Conservation (phyloP, 1,139 yeast genomes). For the Casaregolazyma lundiana region DNA sequence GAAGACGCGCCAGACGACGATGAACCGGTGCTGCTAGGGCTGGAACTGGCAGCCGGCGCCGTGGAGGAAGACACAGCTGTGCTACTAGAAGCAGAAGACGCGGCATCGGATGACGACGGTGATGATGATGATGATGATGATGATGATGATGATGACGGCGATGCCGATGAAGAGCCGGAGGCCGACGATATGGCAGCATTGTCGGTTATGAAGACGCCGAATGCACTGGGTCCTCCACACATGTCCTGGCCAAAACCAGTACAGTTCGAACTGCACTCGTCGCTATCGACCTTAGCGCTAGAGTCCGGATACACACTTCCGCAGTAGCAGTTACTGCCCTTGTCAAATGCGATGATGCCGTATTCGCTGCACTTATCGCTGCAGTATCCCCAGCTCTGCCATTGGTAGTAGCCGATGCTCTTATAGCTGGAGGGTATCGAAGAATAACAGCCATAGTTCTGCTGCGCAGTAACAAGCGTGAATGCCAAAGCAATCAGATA, state of each 20-base stretch:
- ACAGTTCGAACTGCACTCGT: slow-evolving; percentile 46
- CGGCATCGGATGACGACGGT: slow-evolving; percentile 22
- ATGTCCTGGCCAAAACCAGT: slow-evolving; percentile 45
- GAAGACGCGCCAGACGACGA: slow-evolving; percentile 20
- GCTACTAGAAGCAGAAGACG: slow-evolving; percentile 21
- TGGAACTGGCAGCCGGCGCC: slow-evolving; percentile 13
- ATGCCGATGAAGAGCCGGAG: slow-evolving; percentile 19
- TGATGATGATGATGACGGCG: slow-evolving; percentile 21
- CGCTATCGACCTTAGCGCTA: slow-evolving; percentile 24
- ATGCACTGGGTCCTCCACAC: slow-evolving; percentile 55
- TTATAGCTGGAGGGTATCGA: slow-evolving; percentile 18
- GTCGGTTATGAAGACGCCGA: slow-evolving; percentile 34
- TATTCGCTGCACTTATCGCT: slow-evolving; percentile 13
- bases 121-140: slow-evolving; percentile 25
- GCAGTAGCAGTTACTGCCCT: slow-evolving; percentile 63
- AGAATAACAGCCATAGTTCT: slow-evolving; percentile 25
- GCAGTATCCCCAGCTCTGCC: slow-evolving; percentile 19
- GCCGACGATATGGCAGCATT: slow-evolving; percentile 22
- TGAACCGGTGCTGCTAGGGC: slow-evolving; percentile 12
- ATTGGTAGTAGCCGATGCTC: slow-evolving; percentile 16
- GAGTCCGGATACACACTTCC: slow-evolving; percentile 50
- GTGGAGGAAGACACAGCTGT: slow-evolving; percentile 13
- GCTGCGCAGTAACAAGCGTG: slow-evolving; percentile 5
- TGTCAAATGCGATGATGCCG: slow-evolving; percentile 54
- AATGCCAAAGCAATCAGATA: background rate